Evolutionary conservation across 2,329 filamentous ascomycete species (phyloP), one percentile per base, ranked within the genome.

Genomic region (Hypoxylon sp.): DNA sequence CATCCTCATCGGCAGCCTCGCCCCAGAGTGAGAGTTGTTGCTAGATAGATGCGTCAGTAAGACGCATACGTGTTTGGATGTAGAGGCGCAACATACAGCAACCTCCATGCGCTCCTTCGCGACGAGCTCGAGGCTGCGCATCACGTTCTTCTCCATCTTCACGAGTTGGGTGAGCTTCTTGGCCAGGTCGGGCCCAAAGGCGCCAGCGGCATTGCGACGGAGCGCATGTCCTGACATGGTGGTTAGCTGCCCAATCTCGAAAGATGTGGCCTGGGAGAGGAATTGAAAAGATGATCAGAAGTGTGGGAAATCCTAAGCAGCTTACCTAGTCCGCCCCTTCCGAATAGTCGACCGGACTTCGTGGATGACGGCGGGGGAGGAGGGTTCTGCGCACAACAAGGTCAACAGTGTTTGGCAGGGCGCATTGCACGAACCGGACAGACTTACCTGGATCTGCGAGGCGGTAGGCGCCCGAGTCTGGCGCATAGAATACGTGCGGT

Each of bases 121-220:
- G 60, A 98, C 96, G 55, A 94, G 88, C 81, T 99, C 96, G 87
- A 98, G 91, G 81, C 94, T 98, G 82, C 96, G 94, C 96, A 99
- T 99, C 64, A 98, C 93, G 80, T 99, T 98, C 90, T 99, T 99
- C 85, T 99, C 96, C 96, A 99, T 99, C 89, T 99, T 99, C 72
- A 99, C 96, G 59, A 99, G 89, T 85, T 97, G 93, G 44, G 95
- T 94, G 70, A 99, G 91, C 88, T 99, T 99, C 89, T 97, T 98
- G 66, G 96, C 92, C 66, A 99, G 90, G 77, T 99, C 96, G 64
- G 95, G 89, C 71, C 89, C 88, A 73, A 94, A 94, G 75, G 92
- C 91, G 74, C 92, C 92, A 71, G 92, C 91, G 48, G 91, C 88
- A 78, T 91, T 91, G 78, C 90, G 88, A 76, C 92, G 89, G 79